Evolutionary conservation across 73 alveolate genomes (phyloP), one percentile per base, ranked within the genome.

Genomic region (Stentor roeselii): DNA sequence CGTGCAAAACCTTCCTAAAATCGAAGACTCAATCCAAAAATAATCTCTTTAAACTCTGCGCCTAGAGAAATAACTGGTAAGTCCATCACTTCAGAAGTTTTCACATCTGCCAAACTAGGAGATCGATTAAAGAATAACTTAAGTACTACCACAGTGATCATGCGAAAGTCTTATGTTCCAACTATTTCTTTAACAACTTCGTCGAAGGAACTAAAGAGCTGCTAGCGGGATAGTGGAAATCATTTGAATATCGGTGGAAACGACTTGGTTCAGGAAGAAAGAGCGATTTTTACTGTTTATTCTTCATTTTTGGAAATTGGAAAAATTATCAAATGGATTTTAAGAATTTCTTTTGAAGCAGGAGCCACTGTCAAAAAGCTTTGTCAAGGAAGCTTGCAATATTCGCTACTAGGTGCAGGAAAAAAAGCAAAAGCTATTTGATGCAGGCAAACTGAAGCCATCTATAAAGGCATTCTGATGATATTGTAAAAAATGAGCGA

Each of bases 341-440:
- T 58, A 1, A 31, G 27, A n/a, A 21, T 31, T 58, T 31, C 2
- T 21, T n/a, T n/a, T 21, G 74, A 58, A 21, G 35, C 27, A 1
- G 74, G 74, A 21, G 74, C 74, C 0, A 58, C 74, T 1, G 27
- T 58, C 35, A 58, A 58, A 58, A 27, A 21, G 27, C 27, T 21
- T 58, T 31, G 27, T 58, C 74, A 58, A 58, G 2, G 35, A 58
- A 58, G 74, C 74, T n/a, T 21, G 27, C 27, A 1, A 21, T 21
- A 58, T 58, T 31, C 15, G 74, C 15, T n/a, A 31, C 74, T 58
- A 31, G 74, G 74, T 31, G 27, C 74, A 58, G 27, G 27, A 58
- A 2, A n/a, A 58, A n/a, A 58, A 58, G 74, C 74, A 58, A 58
- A 58, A 58, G 74, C 74, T 58, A 58, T 21, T 58, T n/a, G 74